Percentiles rank a stretch among this genome's conserved stretches.
These are phyloP conservation scores for Hyphodiscus sp. DNA, from an alignment of 2,329 filamentous ascomycete genomes.

Conservation along the genomic window DNA sequence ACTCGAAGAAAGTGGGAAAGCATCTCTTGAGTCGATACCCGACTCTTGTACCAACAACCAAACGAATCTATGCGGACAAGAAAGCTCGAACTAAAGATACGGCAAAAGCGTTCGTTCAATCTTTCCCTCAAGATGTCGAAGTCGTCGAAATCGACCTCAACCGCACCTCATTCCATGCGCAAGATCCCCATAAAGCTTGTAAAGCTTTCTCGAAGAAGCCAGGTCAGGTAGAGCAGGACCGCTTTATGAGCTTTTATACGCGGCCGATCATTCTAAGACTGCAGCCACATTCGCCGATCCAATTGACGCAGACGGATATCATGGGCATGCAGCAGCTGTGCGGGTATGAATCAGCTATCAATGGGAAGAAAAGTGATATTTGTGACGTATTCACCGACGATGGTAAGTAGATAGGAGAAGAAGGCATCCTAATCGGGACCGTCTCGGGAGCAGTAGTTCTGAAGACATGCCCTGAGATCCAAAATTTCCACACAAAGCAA, in stretches of 20 bases:
- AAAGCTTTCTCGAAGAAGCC: slow-evolving; percentile 42
- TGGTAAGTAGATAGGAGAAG: not conserved
- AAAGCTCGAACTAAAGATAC: slow-evolving; percentile 28
- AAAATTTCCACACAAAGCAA: no score
- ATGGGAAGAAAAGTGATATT: slow-evolving; percentile 52
- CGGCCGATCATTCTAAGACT: slow-evolving; percentile 51
- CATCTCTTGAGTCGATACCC: slow-evolving; percentile 25
- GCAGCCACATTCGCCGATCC: slow-evolving; percentile 49
- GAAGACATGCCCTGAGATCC: no score
- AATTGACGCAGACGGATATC: slow-evolving; percentile 57
- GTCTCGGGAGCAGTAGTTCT: no score
- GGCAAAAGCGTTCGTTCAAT: slow-evolving; percentile 21
- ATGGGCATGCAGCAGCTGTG: slow-evolving; percentile 61
- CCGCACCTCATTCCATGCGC: slow-evolving; percentile 37
- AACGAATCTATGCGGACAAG: slow-evolving; percentile 26
- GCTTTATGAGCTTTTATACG: slow-evolving; percentile 49
- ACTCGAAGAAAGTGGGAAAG: slow-evolving; percentile 25
- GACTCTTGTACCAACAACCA: slow-evolving; percentile 24
- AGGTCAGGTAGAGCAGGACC: slow-evolving; percentile 18
- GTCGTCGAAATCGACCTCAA: slow-evolving; percentile 40
- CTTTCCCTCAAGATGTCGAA: slow-evolving; percentile 25
- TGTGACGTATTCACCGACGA: slow-evolving; percentile 54
- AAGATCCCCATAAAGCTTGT: slow-evolving; percentile 47
- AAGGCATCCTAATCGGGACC: no score
- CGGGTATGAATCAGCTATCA: slow-evolving; percentile 59